Percentiles rank a stretch among this genome's conserved stretches.
Evolutionary conservation across 202 grass and related monocot species (phyloP).

Genomic region (Miscanthus sacchariflorus): DNA sequence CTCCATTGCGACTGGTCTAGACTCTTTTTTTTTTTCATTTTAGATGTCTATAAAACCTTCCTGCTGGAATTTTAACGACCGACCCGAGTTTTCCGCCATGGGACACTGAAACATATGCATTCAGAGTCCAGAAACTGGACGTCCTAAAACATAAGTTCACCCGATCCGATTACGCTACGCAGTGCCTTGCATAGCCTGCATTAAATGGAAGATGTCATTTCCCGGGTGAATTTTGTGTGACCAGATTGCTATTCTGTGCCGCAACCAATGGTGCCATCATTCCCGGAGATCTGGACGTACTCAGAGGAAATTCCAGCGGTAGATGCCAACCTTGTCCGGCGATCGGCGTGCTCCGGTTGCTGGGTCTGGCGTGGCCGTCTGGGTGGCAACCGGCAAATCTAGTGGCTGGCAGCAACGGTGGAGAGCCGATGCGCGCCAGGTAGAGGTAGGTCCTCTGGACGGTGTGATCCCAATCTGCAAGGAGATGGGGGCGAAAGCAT

Average conservation of each 20-base stretch:
- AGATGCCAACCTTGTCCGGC: slow-evolving; percentile 2
- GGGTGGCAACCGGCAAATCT: neutral
- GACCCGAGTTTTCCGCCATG: too few relatives aligned
- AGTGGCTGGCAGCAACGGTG: neutral
- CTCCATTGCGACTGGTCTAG: too few relatives aligned
- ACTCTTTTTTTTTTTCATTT: too few relatives aligned
- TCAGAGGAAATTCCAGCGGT: neutral
- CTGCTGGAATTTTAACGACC: too few relatives aligned
- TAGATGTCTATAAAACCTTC: too few relatives aligned
- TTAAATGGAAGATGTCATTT: neutral
- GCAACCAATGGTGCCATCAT: neutral
- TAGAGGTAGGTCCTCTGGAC: neutral
- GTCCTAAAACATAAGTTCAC: neutral
- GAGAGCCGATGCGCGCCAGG: neutral
- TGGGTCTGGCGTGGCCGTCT: neutral
- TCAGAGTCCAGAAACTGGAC: neutral
- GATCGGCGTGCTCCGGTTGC: neutral
- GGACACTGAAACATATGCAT: neutral
- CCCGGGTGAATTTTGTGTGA: neutral
- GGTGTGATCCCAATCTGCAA: neutral
- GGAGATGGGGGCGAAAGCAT: neutral
- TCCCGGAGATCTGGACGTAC: neutral
- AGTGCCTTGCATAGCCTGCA: neutral
- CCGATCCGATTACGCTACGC: neutral
- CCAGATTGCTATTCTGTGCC: neutral